phyloP scores from a whole-genome alignment of 768 basidiomycete genomes.

The Clathrus columnatus region DNA sequence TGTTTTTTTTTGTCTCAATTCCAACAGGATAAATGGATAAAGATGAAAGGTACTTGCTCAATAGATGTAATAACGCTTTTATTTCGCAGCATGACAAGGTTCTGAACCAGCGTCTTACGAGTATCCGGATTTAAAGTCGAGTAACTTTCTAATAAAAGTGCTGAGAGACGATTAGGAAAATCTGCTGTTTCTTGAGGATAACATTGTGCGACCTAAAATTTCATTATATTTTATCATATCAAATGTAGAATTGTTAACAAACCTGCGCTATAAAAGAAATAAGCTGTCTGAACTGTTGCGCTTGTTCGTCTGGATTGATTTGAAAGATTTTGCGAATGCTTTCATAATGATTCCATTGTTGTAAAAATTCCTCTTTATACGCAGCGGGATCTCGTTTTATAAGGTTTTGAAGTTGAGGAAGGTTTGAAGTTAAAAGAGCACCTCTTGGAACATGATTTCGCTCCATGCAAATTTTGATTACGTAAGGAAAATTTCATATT shows the following conservation, averaged over 20 bases:
- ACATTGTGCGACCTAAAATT: conserved; percentile 75
- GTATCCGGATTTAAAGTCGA: conserved; percentile 69
- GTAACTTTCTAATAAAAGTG: conserved; percentile 72
- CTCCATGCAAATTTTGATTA: conserved; percentile 10
- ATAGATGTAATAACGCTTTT: conserved; percentile 89
- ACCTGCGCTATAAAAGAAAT: conserved; percentile 89
- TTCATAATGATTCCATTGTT: conserved; percentile 94
- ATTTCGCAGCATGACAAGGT: conserved; percentile 86
- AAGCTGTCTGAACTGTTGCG: conserved; percentile 76
- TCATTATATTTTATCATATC: no score
- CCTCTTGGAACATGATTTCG: conserved; percentile 34
- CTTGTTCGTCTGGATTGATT: conserved; percentile 76
- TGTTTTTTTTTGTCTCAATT: background rate
- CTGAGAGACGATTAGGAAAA: conserved; percentile 73
- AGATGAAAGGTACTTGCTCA: conserved; percentile 48
- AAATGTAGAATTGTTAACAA: no score
- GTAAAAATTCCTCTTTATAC: conserved; percentile 92
- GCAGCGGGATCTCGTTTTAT: conserved; percentile 88
- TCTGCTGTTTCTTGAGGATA: conserved; percentile 87
- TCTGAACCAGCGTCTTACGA: conserved; percentile 78
- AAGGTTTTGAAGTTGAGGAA: conserved; percentile 93
- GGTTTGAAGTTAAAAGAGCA: conserved; percentile 74
- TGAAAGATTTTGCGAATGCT: conserved; percentile 79
- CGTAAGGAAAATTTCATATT: no score
- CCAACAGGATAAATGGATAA: background rate